Percentiles rank a stretch among this genome's conserved stretches.
Conservation (phyloP, 2,329 filamentous ascomycete species). For the Penicillium palitans region DNA sequence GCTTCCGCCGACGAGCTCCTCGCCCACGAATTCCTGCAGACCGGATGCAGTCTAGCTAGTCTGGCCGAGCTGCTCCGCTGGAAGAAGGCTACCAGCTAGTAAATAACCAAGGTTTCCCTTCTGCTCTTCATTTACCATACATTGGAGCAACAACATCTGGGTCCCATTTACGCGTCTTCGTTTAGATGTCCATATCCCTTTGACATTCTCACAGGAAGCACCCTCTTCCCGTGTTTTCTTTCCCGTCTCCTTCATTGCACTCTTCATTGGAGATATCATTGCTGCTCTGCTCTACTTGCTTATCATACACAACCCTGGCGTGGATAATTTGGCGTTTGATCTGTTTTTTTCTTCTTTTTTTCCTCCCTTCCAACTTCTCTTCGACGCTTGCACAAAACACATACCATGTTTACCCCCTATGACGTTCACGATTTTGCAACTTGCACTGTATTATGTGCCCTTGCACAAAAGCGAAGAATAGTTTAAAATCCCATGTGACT, state of each 20-base stretch:
- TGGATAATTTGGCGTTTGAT: slow-evolving; percentile 35
- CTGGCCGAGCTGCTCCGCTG: slow-evolving; percentile 82
- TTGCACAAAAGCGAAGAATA: slow-evolving; percentile 18
- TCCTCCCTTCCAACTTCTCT: neutral
- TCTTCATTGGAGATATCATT: slow-evolving; percentile 3
- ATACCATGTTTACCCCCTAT: slow-evolving; percentile 12
- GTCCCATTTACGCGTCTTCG: slow-evolving; percentile 31
- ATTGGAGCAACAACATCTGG: slow-evolving; percentile 36
- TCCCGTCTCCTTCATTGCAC: neutral
- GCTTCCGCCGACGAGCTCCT: slow-evolving; percentile 89
- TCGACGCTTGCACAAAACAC: slow-evolving; percentile 17
- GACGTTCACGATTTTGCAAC: slow-evolving; percentile 17
- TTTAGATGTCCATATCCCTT: slow-evolving; percentile 25
- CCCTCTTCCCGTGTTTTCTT: neutral
- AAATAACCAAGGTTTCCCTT: slow-evolving; percentile 11
- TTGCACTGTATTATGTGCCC: slow-evolving; percentile 14
- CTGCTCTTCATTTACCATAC: slow-evolving; percentile 15
- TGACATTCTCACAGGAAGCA: slow-evolving; percentile 26
- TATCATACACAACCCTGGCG: slow-evolving; percentile 28
- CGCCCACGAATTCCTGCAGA: slow-evolving; percentile 90
- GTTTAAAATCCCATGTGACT: slow-evolving; percentile 10
- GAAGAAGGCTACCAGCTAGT: slow-evolving; percentile 48
- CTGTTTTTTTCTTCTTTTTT: slow-evolving; percentile 5
- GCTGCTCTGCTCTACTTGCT: slow-evolving; percentile 1
- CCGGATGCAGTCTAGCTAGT: slow-evolving; percentile 79